Conservation (phyloP, 2,329 filamentous ascomycete genomes). For the Torrubiellomyces zombiae region DNA sequence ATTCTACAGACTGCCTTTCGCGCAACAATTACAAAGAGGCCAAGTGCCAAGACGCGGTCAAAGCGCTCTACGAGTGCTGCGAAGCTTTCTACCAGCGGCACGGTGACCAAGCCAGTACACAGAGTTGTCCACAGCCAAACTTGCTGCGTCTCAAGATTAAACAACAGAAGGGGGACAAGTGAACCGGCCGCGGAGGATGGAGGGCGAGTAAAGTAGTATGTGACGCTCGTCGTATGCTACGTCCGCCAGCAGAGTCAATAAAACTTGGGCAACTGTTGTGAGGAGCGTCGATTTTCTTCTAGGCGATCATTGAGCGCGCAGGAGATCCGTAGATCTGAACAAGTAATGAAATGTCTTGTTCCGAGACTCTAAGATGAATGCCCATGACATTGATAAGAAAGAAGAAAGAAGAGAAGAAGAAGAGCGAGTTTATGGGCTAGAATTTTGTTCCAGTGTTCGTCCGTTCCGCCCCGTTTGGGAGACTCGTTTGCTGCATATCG, state of each 20-base stretch:
- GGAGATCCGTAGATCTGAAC: conserved; percentile 76
- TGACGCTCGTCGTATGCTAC: conserved; percentile 25
- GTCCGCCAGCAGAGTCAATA: conserved; percentile 26
- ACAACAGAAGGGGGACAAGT: conserved; percentile 38
- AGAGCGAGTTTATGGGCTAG: neutral
- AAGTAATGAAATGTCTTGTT: conserved; percentile 77
- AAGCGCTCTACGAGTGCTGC: conserved; percentile 87
- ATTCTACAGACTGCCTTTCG: conserved; percentile 55
- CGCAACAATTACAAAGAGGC: conserved; percentile 76
- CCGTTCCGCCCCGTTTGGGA: neutral
- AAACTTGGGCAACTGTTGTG: conserved; percentile 50
- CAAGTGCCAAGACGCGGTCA: conserved; percentile 61
- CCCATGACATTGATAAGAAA: conserved; percentile 58
- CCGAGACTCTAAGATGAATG: conserved; percentile 99
- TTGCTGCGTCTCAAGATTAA: conserved; percentile 73
- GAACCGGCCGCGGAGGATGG: neutral
- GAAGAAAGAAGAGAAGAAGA: conserved; percentile 18
- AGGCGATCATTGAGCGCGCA: conserved; percentile 97
- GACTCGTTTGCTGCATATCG: conserved; percentile 12
- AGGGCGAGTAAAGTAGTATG: conserved; percentile 15
- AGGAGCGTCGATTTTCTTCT: conserved; percentile 62
- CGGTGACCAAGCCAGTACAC: conserved; percentile 58
- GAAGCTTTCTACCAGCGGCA: conserved; percentile 69
- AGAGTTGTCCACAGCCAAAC: conserved; percentile 72
- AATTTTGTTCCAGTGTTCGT: conserved; percentile 10